phyloP scores from a whole-genome alignment of 2,329 filamentous ascomycete species.

The Orbilia ellipsospora region DNA sequence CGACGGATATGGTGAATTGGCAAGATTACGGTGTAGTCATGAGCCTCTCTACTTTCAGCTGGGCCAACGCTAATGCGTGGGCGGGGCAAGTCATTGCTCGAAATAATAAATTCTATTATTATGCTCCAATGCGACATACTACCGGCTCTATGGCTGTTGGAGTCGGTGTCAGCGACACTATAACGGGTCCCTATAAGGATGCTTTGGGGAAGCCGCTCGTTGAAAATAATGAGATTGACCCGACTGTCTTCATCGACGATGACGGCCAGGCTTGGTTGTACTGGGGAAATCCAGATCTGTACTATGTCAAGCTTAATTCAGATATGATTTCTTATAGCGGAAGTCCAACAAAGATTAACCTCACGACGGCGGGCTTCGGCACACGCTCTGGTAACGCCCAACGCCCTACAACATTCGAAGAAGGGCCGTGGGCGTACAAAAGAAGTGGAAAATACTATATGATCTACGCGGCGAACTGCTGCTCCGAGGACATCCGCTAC shows the following conservation, averaged over 20 bases:
- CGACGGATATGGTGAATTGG: slow-evolving; percentile 62
- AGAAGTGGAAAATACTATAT: slow-evolving; percentile 60
- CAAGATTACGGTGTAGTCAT: slow-evolving; percentile 59
- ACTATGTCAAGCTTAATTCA: slow-evolving; percentile 63
- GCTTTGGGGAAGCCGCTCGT: slow-evolving; percentile 62
- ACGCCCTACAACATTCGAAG: slow-evolving; percentile 58
- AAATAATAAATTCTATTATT: slow-evolving; percentile 62
- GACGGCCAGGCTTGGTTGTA: slow-evolving; percentile 65
- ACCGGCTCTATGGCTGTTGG: slow-evolving; percentile 60
- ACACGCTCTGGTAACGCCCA: slow-evolving; percentile 48
- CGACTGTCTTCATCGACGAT: slow-evolving; percentile 64
- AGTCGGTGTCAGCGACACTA: slow-evolving; percentile 61
- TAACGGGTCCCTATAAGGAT: slow-evolving; percentile 62
- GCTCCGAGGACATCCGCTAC: slow-evolving; percentile 61
- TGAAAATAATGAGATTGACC: slow-evolving; percentile 62
- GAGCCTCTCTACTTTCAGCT: slow-evolving; percentile 60
- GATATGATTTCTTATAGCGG: slow-evolving; percentile 63
- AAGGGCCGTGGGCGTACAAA: slow-evolving; percentile 61
- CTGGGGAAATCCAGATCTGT: slow-evolving; percentile 63
- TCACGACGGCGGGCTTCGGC: slow-evolving; percentile 56
- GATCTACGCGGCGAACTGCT: slow-evolving; percentile 60
- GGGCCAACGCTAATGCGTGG: slow-evolving; percentile 62
- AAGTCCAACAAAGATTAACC: slow-evolving; percentile 55
- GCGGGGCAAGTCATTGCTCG: slow-evolving; percentile 60
- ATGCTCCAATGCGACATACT: slow-evolving; percentile 58